Percentiles rank a stretch among this genome's conserved stretches.
Conservation (phyloP, 1,284 basidiomycete species). For the Puccinia novopanici region DNA sequence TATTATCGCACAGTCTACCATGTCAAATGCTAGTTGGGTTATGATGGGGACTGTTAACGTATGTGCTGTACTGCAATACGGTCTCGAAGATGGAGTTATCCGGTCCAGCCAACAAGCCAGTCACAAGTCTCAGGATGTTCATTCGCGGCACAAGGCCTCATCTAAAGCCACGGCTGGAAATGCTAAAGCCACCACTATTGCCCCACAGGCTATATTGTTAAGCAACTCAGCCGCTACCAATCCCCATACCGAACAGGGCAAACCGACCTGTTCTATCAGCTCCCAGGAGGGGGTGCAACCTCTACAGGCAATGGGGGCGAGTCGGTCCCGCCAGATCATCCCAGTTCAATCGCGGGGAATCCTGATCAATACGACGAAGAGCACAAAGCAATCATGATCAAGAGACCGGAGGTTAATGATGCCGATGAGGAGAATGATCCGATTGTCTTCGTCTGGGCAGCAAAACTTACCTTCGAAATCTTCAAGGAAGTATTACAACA, state of each 20-base stretch:
- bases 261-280: constrained; percentile 28
- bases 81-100: constrained; percentile 72
- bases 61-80: constrained; percentile 81
- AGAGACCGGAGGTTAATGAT: constrained; percentile 24
- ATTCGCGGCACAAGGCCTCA: constrained; percentile 8
- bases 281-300: constrained; percentile 25
- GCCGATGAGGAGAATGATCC: constrained; percentile 62
- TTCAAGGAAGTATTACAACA: constrained; percentile 70
- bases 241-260: background rate
- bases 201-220: constrained; percentile 45
- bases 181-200: constrained; percentile 37
- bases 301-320: constrained; percentile 5
- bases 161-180: constrained; percentile 51
- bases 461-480: constrained; percentile 77
- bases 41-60: constrained; percentile 90
- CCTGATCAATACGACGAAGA: constrained; percentile 11
- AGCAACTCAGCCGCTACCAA: constrained; percentile 23
- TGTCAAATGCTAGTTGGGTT: constrained; percentile 84
- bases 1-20: constrained; percentile 59
- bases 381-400: constrained; percentile 32
- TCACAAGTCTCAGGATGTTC: constrained; percentile 16
- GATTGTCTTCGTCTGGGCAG: constrained; percentile 70
- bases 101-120: constrained; percentile 60
- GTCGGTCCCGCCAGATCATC: background rate
- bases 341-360: background rate